These are phyloP conservation scores for Rugosomyces carneus DNA, from an alignment of 1,284 basidiomycete genomes.

Conservation along the genomic window DNA sequence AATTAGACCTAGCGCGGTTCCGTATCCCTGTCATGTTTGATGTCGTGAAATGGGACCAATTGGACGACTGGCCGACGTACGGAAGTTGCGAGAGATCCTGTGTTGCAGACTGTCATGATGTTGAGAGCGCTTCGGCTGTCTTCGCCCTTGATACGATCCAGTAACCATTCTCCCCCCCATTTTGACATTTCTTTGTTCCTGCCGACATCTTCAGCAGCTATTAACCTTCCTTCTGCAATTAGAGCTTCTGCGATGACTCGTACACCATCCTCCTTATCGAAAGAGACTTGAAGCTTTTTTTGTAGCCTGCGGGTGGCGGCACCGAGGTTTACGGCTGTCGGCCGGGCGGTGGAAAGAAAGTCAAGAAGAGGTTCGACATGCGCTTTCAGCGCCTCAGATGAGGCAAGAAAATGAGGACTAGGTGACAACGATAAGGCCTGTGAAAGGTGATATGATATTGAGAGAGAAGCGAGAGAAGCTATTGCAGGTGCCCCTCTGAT, in stretches of 20 bases:
- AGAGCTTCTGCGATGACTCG: slow-evolving; percentile 50
- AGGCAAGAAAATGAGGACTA: slow-evolving; percentile 43
- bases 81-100: slow-evolving; percentile 87
- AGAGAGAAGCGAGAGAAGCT: slow-evolving; percentile 80
- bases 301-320: slow-evolving; percentile 73
- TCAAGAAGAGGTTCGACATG: slow-evolving; percentile 57
- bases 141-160: slow-evolving; percentile 42
- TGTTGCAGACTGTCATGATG: slow-evolving; percentile 93
- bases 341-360: slow-evolving; percentile 79
- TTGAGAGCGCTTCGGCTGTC: slow-evolving; percentile 47
- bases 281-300: slow-evolving; percentile 35
- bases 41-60: background rate
- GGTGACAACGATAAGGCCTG: slow-evolving; percentile 38
- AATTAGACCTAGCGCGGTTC: slow-evolving; percentile 90
- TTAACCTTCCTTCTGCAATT: slow-evolving; percentile 54
- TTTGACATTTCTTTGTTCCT: slow-evolving; percentile 79
- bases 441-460: slow-evolving; percentile 60
- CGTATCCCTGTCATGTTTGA: slow-evolving; percentile 66
- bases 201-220: slow-evolving; percentile 81
- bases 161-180: slow-evolving; percentile 81
- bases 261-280: slow-evolving; percentile 37
- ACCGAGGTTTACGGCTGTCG: slow-evolving; percentile 90
- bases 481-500: slow-evolving; percentile 94
- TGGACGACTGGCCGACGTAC: slow-evolving; percentile 36
- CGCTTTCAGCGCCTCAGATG: slow-evolving; percentile 40